These are phyloP conservation scores for Galium porrigens DNA, from an alignment of 305 asterid genomes.

Conservation along the genomic window DNA sequence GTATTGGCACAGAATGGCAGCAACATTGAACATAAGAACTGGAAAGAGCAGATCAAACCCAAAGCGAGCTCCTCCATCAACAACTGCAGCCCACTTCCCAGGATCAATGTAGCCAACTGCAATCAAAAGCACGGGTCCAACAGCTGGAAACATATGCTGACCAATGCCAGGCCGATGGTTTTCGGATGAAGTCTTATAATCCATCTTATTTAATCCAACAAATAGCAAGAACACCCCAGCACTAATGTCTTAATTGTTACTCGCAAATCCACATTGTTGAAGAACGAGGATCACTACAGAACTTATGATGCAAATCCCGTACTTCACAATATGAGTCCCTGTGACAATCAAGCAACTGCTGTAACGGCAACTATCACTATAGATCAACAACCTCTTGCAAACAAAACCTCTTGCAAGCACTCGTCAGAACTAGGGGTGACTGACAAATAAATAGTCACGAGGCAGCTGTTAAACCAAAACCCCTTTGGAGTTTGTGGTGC, in stretches of 20 bases:
- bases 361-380: not conserved
- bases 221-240: conserved; percentile 18
- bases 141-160: conserved; percentile 54
- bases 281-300: conserved; percentile 18
- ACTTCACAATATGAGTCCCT: not conserved
- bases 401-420: not conserved
- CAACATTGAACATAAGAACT: conserved; percentile 45
- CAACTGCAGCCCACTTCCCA: conserved; percentile 85
- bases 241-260: conserved; percentile 21
- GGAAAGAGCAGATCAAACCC: conserved; percentile 55
- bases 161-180: conserved; percentile 27
- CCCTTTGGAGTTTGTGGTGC: conserved; percentile 16
- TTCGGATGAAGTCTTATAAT: conserved; percentile 27
- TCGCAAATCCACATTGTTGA: conserved; percentile 19
- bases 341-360: not conserved
- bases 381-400: not conserved
- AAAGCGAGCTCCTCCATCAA: conserved; percentile 87
- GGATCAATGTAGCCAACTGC: conserved; percentile 84
- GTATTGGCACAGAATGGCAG: conserved; percentile 73
- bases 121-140: conserved; percentile 62
- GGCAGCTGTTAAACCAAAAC: conserved; percentile 17
- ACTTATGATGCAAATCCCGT: conserved; percentile 22
- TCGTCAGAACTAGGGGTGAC: conserved; percentile 12
- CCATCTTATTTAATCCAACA: conserved; percentile 30
- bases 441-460: conserved; percentile 11